Evolutionary conservation across 2,329 filamentous ascomycete species (phyloP).

Genomic region (Microsporum ferrugineum): DNA sequence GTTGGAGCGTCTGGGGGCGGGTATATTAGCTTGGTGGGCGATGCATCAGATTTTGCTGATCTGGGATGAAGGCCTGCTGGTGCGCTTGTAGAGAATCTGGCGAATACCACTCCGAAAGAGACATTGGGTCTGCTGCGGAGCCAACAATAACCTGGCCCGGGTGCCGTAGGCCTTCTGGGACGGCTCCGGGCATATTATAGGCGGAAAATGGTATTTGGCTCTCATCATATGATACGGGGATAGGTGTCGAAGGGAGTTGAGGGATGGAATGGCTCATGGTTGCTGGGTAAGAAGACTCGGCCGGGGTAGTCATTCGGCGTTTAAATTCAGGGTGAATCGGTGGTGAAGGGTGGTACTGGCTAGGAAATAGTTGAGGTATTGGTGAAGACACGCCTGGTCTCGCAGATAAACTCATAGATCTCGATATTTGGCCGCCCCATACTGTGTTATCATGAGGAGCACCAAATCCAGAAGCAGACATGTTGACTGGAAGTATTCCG

Average conservation of each 20-base stretch:
- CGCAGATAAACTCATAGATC: slow-evolving; percentile 2
- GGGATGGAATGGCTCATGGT: neutral
- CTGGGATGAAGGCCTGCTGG: slow-evolving; percentile 2
- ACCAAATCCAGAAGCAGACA: neutral
- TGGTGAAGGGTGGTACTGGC: slow-evolving; percentile 4
- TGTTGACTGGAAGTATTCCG: slow-evolving; percentile 6
- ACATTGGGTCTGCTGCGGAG: slow-evolving; percentile 3
- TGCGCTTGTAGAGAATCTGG: slow-evolving; percentile 6
- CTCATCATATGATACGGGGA: neutral
- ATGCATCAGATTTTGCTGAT: neutral
- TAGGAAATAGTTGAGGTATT: neutral
- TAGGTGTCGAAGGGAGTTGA: neutral
- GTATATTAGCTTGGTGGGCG: neutral
- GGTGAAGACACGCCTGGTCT: neutral
- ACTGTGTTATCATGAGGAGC: neutral
- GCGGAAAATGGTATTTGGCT: slow-evolving; percentile 3
- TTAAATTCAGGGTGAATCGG: slow-evolving; percentile 6
- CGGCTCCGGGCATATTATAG: neutral
- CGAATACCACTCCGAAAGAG: slow-evolving; percentile 10
- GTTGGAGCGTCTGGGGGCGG: neutral
- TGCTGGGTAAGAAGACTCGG: neutral
- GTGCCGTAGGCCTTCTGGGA: neutral
- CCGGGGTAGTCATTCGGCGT: slow-evolving; percentile 5
- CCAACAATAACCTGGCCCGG: slow-evolving; percentile 1
- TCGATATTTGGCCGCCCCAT: slow-evolving; percentile 1